Conservation (phyloP, 2,329 filamentous ascomycete genomes). For the Sporothrix inflata region DNA sequence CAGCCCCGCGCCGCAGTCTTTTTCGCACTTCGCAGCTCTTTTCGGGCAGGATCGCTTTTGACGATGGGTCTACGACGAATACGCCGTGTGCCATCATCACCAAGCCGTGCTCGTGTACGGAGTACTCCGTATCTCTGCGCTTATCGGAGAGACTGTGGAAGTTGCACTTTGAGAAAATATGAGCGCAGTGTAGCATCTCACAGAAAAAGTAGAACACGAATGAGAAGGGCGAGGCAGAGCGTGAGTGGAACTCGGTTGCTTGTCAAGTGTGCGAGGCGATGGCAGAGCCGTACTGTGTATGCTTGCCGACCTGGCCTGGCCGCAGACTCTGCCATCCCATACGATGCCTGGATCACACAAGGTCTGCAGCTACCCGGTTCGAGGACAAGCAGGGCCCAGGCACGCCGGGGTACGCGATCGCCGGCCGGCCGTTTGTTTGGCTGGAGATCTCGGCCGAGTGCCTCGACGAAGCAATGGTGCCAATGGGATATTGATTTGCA, state of each 20-base stretch:
- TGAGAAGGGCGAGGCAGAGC: no score
- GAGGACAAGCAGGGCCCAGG: background rate
- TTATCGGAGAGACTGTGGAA: no score
- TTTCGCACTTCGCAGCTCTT: background rate
- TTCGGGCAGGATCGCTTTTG: background rate
- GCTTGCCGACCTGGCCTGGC: no score
- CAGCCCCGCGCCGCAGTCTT: slow-evolving; percentile 21
- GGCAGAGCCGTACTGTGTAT: no score
- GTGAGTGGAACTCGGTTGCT: no score
- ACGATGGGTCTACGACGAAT: background rate
- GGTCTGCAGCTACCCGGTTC: background rate
- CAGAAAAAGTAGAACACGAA: no score
- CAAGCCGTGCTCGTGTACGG: background rate
- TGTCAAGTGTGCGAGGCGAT: no score
- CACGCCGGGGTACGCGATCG: background rate
- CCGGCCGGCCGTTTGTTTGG: background rate
- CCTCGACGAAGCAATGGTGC: background rate
- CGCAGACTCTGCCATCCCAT: background rate
- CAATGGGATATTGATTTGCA: no score
- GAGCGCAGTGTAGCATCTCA: no score
- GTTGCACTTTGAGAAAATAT: no score
- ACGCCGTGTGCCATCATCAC: background rate
- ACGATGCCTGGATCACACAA: background rate
- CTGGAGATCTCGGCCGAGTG: background rate
- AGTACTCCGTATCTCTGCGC: background rate